Evolutionary conservation across 768 basidiomycete species (phyloP).

Genomic region (Gymnopilus dilepis): DNA sequence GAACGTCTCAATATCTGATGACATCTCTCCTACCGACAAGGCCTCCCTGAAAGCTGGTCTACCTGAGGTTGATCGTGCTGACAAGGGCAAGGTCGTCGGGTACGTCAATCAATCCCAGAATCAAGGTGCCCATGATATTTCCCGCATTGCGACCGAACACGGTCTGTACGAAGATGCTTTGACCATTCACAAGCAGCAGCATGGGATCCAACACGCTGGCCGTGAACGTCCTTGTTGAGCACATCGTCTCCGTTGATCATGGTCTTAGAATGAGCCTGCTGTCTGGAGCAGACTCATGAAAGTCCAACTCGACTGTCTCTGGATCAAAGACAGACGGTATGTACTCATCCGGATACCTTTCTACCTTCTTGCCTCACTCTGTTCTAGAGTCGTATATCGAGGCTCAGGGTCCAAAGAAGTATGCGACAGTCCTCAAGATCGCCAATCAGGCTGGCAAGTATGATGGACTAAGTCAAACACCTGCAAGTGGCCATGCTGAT

Average conservation of each 20-base stretch:
- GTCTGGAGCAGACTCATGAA: constrained; percentile 99
- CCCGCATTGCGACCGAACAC: constrained; percentile 95
- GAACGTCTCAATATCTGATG: constrained; percentile 98
- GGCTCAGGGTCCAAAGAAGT: constrained; percentile 19
- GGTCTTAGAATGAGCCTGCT: constrained; percentile 94
- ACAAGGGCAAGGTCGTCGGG: constrained; percentile 97
- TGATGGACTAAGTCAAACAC: constrained; percentile 50
- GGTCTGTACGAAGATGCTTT: constrained; percentile 95
- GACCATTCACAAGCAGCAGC: constrained; percentile 97
- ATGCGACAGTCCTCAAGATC: constrained; percentile 81
- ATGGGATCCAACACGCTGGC: constrained; percentile 94
- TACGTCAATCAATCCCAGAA: constrained; percentile 98
- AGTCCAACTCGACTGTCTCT: constrained; percentile 96
- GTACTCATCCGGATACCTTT: constrained; percentile 22
- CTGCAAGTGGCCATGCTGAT: neutral
- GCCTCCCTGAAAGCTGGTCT: constrained; percentile 97
- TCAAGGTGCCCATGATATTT: constrained; percentile 94
- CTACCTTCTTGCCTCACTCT: neutral
- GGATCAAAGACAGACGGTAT: constrained; percentile 97
- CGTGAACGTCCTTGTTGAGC: constrained; percentile 97
- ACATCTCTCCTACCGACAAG: constrained; percentile 98
- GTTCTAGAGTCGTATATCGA: constrained; percentile 33
- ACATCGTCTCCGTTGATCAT: constrained; percentile 96
- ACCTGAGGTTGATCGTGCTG: constrained; percentile 96
- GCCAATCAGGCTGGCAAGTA: constrained; percentile 88